These are phyloP conservation scores for Cryptosporidium bovis DNA, from an alignment of 169 alveolate species.

Conservation along the genomic window DNA sequence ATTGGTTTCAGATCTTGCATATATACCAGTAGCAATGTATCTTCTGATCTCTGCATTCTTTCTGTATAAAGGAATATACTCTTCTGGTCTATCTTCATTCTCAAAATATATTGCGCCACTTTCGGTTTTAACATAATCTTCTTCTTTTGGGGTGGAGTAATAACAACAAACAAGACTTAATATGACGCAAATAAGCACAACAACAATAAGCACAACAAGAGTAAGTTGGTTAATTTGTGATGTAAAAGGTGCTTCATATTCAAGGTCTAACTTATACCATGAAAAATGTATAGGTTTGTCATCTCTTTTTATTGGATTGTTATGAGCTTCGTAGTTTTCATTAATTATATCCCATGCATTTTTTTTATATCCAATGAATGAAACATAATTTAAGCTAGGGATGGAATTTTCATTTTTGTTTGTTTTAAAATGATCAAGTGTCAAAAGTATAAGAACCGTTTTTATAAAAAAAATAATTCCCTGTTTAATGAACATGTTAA, in stretches of 20 bases:
- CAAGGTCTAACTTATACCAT: constrained; percentile 1
- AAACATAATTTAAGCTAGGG: background rate
- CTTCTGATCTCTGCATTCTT: constrained; percentile 45
- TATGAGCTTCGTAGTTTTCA: constrained; percentile 32
- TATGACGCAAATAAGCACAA: constrained; percentile 17
- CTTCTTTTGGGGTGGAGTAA: constrained; percentile 43
- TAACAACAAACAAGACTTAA: constrained; percentile 30
- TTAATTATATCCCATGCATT: constrained; percentile 71
- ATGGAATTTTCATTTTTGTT: background rate
- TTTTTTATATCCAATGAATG: constrained; percentile 5
- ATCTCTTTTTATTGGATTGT: background rate
- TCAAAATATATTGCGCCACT: constrained; percentile 39
- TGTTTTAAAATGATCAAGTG: no score
- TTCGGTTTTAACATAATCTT: constrained; percentile 38
- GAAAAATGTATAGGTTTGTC: background rate
- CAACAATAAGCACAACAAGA: constrained; percentile 8
- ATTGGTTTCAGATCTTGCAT: no score
- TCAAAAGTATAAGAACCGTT: no score
- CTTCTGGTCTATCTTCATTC: constrained; percentile 52
- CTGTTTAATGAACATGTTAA: no score
- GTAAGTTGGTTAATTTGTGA: constrained; percentile 54
- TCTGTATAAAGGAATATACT: constrained; percentile 19
- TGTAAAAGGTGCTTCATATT: constrained; percentile 28
- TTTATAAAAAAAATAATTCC: no score
- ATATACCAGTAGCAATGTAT: constrained; percentile 47